Evolutionary conservation across 257 asterid species (phyloP).

Genomic region (Knoxia roxburghii): DNA sequence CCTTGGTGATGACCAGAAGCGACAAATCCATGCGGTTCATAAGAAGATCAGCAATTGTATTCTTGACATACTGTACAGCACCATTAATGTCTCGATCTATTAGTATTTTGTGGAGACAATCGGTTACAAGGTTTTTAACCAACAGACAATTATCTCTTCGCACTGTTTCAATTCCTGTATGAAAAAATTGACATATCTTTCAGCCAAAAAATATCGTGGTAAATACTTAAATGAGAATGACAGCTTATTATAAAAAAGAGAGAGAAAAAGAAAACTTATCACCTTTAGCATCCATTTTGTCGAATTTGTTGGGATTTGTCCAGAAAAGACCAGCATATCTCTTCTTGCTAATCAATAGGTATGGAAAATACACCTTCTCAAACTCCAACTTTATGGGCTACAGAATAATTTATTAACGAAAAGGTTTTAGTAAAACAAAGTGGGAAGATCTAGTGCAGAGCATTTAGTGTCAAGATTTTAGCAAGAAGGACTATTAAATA

Average conservation of each 20-base stretch:
- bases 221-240: not conserved
- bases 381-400: conserved; percentile 96
- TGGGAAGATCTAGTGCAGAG: not conserved
- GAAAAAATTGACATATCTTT: conserved; percentile 12
- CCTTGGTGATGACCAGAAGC: conserved; percentile 97
- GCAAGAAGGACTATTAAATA: not conserved
- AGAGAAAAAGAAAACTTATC: conserved; percentile 23
- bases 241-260: not conserved
- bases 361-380: conserved; percentile 95
- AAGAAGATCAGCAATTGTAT: conserved; percentile 90
- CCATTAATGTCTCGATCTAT: conserved; percentile 91
- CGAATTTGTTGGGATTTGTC: conserved; percentile 90
- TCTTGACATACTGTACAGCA: conserved; percentile 94
- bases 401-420: conserved; percentile 15
- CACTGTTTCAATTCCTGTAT: conserved; percentile 91
- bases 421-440: conserved; percentile 1
- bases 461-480: not conserved
- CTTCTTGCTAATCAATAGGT: conserved; percentile 93
- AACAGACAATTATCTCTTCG: conserved; percentile 94
- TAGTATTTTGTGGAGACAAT: conserved; percentile 87
- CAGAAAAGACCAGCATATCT: conserved; percentile 98
- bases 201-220: conserved; percentile 2
- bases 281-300: conserved; percentile 99
- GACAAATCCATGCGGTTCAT: conserved; percentile 98
- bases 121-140: conserved; percentile 87